Conservation (phyloP, 148 eudicot species). For the Cornus controversa region DNA sequence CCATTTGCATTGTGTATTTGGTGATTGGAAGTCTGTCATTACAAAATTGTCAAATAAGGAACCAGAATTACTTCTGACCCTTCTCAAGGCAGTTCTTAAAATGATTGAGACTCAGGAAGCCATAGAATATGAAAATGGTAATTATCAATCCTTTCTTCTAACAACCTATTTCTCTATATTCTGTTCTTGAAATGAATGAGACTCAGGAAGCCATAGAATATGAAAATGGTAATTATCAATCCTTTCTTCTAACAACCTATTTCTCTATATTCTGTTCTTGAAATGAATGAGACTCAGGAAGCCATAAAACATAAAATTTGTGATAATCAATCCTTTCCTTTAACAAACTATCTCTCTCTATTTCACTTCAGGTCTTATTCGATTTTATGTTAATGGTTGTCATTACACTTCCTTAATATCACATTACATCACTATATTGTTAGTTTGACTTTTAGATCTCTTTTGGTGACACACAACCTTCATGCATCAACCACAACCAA, state of each 20-base stretch:
- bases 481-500: neutral
- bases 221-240: conserved; percentile 45
- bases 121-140: conserved; percentile 52
- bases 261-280: neutral
- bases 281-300: conserved; percentile 54
- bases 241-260: neutral
- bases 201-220: conserved; percentile 35
- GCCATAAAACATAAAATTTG: conserved; percentile 43
- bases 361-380: neutral
- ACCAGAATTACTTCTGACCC: conserved; percentile 64
- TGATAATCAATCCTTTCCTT: conserved; percentile 25
- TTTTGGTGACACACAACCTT: neutral
- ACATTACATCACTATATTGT: neutral
- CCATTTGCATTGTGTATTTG: conserved; percentile 42
- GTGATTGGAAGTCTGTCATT: conserved; percentile 78
- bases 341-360: neutral
- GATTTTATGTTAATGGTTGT: neutral
- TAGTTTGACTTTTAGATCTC: neutral
- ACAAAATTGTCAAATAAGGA: conserved; percentile 62
- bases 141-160: conserved; percentile 8
- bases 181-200: conserved; percentile 42
- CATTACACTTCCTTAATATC: neutral
- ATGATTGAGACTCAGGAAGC: conserved; percentile 54
- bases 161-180: neutral
- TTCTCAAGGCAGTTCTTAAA: conserved; percentile 59